Conservation (phyloP, 225 moss, liverwort and hornwort species). For the Neckera pumila region DNA sequence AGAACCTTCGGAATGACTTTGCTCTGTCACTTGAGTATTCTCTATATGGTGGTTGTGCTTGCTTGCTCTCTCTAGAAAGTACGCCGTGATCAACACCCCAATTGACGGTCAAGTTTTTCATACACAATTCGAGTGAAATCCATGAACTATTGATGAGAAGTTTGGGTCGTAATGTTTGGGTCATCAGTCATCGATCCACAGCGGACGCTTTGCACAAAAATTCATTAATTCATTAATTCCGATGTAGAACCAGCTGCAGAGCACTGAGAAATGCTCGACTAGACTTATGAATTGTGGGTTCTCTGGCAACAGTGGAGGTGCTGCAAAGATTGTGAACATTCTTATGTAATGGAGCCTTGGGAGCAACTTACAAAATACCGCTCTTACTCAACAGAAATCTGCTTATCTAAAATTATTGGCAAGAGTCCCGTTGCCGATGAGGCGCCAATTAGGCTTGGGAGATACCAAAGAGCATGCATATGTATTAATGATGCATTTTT, state of each 20-base stretch:
- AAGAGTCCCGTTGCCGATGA: not conserved
- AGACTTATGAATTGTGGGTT: not conserved
- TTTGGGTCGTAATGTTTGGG: too few relatives aligned
- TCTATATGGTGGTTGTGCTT: too few relatives aligned
- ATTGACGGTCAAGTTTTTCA: too few relatives aligned
- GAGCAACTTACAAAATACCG: not conserved
- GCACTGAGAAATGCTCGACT: too few relatives aligned
- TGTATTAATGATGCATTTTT: not conserved
- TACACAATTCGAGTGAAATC: too few relatives aligned
- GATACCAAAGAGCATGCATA: not conserved
- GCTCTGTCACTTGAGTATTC: too few relatives aligned
- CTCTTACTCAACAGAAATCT: not conserved
- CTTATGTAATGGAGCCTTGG: not conserved
- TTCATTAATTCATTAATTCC: too few relatives aligned
- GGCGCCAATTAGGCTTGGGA: rapidly evolving
- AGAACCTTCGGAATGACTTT: too few relatives aligned
- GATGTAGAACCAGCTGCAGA: not conserved
- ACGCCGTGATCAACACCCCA: too few relatives aligned
- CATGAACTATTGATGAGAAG: too few relatives aligned
- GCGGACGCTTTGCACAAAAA: too few relatives aligned
- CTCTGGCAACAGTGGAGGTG: rapidly evolving
- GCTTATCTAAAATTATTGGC: not conserved
- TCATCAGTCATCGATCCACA: not conserved
- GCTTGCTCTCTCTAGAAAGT: too few relatives aligned
- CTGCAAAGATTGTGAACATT: not conserved